Evolutionary conservation across 1,139 yeast species (phyloP), one percentile per base, ranked within the genome.

Genomic region (Ogataea hybrid): DNA sequence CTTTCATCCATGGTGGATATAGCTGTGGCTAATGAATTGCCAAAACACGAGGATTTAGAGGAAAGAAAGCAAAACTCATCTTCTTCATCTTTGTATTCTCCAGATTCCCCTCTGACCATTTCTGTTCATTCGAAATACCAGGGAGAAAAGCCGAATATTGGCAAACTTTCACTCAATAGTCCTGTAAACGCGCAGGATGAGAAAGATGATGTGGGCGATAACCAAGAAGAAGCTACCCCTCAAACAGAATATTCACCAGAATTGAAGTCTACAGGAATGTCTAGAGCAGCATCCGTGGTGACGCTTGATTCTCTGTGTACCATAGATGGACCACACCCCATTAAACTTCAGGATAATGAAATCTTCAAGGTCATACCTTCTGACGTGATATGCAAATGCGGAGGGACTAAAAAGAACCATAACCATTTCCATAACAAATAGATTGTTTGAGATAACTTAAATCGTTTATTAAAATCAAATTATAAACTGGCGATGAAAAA

Each of bases 371-470:
- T 58, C 25, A 51, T 60, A 12, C 54, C 61, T 5, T 44, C 48
- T 27, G 57, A 50, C 3, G 37, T 50, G 10, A 54, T 58, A 21
- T 49, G 46, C 31, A 57, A 51, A 38, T 53, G 57, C 30, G 51
- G 56, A 14, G 32, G 44, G 15, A 50, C 49, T 28, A 43, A 34
- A 14, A 59, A 51, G 35, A 38, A 44, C 21, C 65, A 61, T 39
- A 48, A 51, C 14, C 65, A 60, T 42, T 23, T 53, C 21, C 31
- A 32, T 17, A 25, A 22, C 32, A 14, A 36, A 21, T 37, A 25
- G 32, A 30, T 23, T 22, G 29, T 20, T 33, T 15, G 11, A 23
- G 4, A 10, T 15, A 35, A n/a, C 12, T 5, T 14, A 22, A 22
- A 37, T 28, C 36, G 36, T 32, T 22, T 32, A n/a, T 37, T 32